Evolutionary conservation across 441 rosid genomes (phyloP).

Genomic region (Aquilaria agallochum): DNA sequence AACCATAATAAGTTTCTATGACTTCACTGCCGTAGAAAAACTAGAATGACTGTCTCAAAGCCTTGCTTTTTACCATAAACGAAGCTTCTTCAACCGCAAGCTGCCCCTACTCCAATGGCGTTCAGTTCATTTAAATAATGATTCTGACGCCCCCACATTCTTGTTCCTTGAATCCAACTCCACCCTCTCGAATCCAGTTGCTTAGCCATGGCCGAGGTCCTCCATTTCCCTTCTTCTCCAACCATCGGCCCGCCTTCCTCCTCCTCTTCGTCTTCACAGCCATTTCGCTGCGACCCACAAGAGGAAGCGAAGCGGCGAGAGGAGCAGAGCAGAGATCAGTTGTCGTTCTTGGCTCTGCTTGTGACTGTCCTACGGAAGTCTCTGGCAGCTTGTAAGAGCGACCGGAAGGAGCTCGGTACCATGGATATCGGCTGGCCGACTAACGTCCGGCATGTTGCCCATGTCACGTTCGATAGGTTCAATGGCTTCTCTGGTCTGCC

Average conservation of each 20-base stretch:
- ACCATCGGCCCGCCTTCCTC: constrained; percentile 26
- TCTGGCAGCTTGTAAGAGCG: constrained; percentile 59
- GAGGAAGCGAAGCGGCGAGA: constrained; percentile 21
- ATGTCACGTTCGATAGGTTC: constrained; percentile 84
- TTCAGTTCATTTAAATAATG: constrained; percentile 22
- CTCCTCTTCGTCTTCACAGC: constrained; percentile 15
- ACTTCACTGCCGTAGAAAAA: too few relatives aligned
- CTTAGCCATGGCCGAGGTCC: constrained; percentile 70
- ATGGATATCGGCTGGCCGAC: constrained; percentile 88
- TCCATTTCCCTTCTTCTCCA: constrained; percentile 56
- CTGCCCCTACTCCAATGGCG: too few relatives aligned
- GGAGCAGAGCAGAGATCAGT: constrained; percentile 37
- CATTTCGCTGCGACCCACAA: constrained; percentile 16
- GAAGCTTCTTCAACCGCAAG: too few relatives aligned
- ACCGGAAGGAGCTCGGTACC: constrained; percentile 55
- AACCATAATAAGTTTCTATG: too few relatives aligned
- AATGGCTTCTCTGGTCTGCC: constrained; percentile 86
- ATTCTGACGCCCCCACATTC: constrained; percentile 32
- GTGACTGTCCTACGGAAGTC: constrained; percentile 71
- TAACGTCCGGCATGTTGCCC: constrained; percentile 72
- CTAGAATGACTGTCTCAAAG: too few relatives aligned
- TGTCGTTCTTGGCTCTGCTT: constrained; percentile 70
- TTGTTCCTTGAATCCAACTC: constrained; percentile 43
- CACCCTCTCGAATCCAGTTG: constrained; percentile 12
- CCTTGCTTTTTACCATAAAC: too few relatives aligned